These are phyloP conservation scores for Lyophyllum shimeji DNA, from an alignment of 768 basidiomycete species.

Conservation along the genomic window DNA sequence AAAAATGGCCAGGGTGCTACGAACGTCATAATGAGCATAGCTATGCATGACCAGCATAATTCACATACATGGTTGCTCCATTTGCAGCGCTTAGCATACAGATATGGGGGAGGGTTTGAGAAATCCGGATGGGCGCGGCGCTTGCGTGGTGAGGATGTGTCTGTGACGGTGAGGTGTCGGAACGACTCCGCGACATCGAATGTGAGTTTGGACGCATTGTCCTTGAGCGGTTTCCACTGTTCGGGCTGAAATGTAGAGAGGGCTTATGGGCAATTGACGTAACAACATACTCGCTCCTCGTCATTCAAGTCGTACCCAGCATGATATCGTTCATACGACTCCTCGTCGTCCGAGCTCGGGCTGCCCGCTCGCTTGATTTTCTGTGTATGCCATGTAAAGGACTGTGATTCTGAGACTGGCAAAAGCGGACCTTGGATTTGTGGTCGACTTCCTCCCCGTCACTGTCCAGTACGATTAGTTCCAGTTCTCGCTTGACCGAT, in stretches of 20 bases:
- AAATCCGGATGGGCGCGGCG: constrained; percentile 8
- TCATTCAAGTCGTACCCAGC: constrained; percentile 26
- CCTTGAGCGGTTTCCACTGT: constrained; percentile 19
- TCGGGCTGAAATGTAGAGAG: not conserved
- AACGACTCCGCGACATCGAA: constrained; percentile 9
- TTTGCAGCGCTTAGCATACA: constrained; percentile 1
- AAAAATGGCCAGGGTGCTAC: not conserved
- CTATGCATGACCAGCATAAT: not conserved
- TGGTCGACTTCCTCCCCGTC: constrained; percentile 14
- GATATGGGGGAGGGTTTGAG: constrained; percentile 2
- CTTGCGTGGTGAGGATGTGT: constrained; percentile 10
- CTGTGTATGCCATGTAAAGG: not conserved
- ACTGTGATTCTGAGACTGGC: too few relatives aligned
- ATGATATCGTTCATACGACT: constrained; percentile 12
- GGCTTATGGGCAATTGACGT: not conserved
- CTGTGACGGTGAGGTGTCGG: constrained; percentile 7
- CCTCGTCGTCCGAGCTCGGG: constrained; percentile 14
- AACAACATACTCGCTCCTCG: constrained; percentile 20
- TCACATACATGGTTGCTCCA: constrained; percentile 16
- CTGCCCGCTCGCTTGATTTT: constrained; percentile 4
- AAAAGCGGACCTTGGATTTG: constrained; percentile 13
- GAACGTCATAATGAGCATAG: not conserved
- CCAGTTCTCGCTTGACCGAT: constrained; percentile 1
- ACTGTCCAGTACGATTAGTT: constrained; percentile 16
- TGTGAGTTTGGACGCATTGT: constrained; percentile 12